A percentile compares a stretch with the other conserved stretches of the same genome.
These are phyloP conservation scores for Nitzschia sp. DNA, from an alignment of 108 stramenopile species.

Conservation along the genomic window DNA sequence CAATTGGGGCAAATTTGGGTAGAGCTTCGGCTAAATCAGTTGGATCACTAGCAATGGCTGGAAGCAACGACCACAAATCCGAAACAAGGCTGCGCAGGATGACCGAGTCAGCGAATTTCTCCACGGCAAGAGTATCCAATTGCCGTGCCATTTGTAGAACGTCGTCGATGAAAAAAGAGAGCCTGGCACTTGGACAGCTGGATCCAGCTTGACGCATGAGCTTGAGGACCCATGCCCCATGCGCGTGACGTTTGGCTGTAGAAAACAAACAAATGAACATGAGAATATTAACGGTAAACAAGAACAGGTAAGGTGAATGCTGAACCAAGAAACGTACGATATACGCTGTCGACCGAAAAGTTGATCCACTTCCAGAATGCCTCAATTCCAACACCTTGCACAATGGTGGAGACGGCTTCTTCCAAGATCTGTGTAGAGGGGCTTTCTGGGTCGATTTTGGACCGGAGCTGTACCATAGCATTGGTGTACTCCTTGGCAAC, in stretches of 20 bases:
- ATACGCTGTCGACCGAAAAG: slow-evolving; percentile 32
- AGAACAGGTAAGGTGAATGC: no score
- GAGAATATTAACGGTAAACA: no score
- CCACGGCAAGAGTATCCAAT: slow-evolving; percentile 58
- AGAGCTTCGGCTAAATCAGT: slow-evolving; percentile 55
- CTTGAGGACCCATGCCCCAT: slow-evolving; percentile 61
- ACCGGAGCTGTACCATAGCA: slow-evolving; percentile 39
- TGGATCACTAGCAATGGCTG: slow-evolving; percentile 61
- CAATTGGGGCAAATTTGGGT: slow-evolving; percentile 48
- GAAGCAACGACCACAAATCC: slow-evolving; percentile 73
- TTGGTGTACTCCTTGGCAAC: slow-evolving; percentile 18
- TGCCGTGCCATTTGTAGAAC: slow-evolving; percentile 63
- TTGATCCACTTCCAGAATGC: slow-evolving; percentile 49
- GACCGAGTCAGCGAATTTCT: slow-evolving; percentile 32
- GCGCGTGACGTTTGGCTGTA: not conserved
- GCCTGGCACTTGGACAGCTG: slow-evolving; percentile 11
- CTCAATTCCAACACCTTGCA: slow-evolving; percentile 69
- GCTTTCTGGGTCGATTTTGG: slow-evolving; percentile 39
- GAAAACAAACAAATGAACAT: not conserved
- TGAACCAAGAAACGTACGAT: slow-evolving; percentile 1
- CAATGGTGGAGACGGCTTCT: slow-evolving; percentile 52
- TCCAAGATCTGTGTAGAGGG: slow-evolving; percentile 48
- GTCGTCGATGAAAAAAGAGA: slow-evolving; percentile 61
- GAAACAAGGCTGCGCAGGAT: slow-evolving; percentile 41
- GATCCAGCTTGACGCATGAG: slow-evolving; percentile 50